Evolutionary conservation across 352 stramenopile genomes (phyloP), one percentile per base, ranked within the genome.

Genomic region (Thraustochytrium striatum): DNA sequence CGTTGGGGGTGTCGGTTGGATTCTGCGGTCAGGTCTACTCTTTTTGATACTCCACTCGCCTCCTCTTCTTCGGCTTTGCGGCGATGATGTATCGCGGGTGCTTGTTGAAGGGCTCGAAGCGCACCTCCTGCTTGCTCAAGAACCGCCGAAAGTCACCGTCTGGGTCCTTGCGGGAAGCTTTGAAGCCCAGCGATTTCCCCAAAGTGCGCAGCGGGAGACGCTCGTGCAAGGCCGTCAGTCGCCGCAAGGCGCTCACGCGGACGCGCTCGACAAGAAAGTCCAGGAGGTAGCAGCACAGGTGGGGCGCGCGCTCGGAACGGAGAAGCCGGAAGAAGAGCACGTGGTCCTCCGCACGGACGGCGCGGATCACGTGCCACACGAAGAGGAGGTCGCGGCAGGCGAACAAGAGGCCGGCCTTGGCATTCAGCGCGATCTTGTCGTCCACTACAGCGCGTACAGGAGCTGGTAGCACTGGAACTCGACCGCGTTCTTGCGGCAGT

Each of bases 361-460:
- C 43, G 43, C 43, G 9, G 21, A 52, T 21, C 50, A 85, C 84
- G 72, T 91, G 94, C 53, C 72, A 92, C 5, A 72, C 61, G 19
- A 68, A 92, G 83, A 81, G 92, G 25, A 85, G 88, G 83, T 57
- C 85, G 86, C 72, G 83, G 85, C 85, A 95, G 86, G 82, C 32
- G 21, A 19, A 21, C 39, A 32, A 13, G n/a, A 62, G 28, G 8
- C 62, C 62, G 28, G 13, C 19, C 28, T 28, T n/a, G 8, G 39
- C 33, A 72, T 73, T 73, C 0, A 73, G 2, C 11, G 62, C 33
- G 78, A 69, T 59, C 69, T 91, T 41, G 69, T 91, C 39, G 85
- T 88, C n/a, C 90, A 89, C 73, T 88, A 57, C 88, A 93, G 62
- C 86, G 89, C 58, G 88, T 92, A 70, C 90, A 90, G 78, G 11